phyloP scores from a whole-genome alignment of 1,139 yeast species.

The Hansenula lynferdii region DNA sequence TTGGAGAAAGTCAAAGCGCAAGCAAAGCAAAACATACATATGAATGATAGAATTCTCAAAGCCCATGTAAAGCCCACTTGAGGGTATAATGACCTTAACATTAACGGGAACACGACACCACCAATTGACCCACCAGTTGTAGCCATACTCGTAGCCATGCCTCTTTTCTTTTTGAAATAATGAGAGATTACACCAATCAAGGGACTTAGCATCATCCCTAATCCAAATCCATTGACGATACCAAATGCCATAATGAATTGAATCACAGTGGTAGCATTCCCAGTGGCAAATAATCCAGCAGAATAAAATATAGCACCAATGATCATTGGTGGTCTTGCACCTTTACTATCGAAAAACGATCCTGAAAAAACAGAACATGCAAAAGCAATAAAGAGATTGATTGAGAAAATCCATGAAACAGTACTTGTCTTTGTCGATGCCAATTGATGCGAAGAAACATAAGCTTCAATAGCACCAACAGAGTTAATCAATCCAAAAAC shows the following conservation, averaged over 20 bases:
- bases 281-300: slow-evolving; percentile 47
- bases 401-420: slow-evolving; percentile 69
- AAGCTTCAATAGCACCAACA: slow-evolving; percentile 66
- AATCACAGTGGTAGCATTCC: slow-evolving; percentile 41
- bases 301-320: slow-evolving; percentile 40
- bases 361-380: slow-evolving; percentile 60
- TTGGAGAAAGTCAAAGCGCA: slow-evolving; percentile 37
- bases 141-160: slow-evolving; percentile 51
- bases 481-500: slow-evolving; percentile 65
- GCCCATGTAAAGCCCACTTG: slow-evolving; percentile 61
- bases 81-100: slow-evolving; percentile 47
- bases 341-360: slow-evolving; percentile 43
- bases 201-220: slow-evolving; percentile 53
- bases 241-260: slow-evolving; percentile 54
- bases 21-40: slow-evolving; percentile 38
- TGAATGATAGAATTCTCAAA: slow-evolving; percentile 48
- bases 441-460: slow-evolving; percentile 56
- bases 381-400: slow-evolving; percentile 53
- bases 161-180: slow-evolving; percentile 50
- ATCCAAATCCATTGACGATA: slow-evolving; percentile 48
- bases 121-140: slow-evolving; percentile 64
- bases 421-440: slow-evolving; percentile 41
- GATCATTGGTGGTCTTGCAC: slow-evolving; percentile 39
- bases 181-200: slow-evolving; percentile 56
- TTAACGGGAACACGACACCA: slow-evolving; percentile 55